Evolutionary conservation across 2,329 filamentous ascomycete genomes (phyloP).

Genomic region (Fusarium sp.): DNA sequence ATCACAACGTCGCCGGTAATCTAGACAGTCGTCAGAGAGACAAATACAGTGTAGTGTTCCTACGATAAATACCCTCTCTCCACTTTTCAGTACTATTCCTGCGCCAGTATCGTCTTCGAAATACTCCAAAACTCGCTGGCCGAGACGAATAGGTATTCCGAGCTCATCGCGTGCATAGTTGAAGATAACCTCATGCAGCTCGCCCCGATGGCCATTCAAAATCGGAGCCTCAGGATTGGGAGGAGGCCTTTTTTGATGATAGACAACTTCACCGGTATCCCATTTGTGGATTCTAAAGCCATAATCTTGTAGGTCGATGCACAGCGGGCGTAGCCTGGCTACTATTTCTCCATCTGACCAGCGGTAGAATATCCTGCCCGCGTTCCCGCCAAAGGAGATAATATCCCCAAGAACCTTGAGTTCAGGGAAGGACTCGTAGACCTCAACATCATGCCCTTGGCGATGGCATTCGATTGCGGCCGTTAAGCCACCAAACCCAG

Average conservation of each 20-base stretch:
- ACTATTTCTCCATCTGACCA: slow-evolving; percentile 65
- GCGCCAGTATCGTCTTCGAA: slow-evolving; percentile 10
- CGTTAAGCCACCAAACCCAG: slow-evolving; percentile 37
- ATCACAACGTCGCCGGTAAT: slow-evolving; percentile 34
- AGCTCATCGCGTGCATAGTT: slow-evolving; percentile 37
- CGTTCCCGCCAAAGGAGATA: slow-evolving; percentile 40
- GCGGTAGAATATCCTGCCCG: slow-evolving; percentile 66
- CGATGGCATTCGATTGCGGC: slow-evolving; percentile 38
- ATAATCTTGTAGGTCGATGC: slow-evolving; percentile 54
- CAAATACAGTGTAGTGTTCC: fast-evolving
- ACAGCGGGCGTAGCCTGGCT: slow-evolving; percentile 37
- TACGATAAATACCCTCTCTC: slow-evolving; percentile 7
- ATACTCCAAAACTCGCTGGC: slow-evolving; percentile 30
- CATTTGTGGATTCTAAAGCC: slow-evolving; percentile 57
- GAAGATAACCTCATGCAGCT: slow-evolving; percentile 34
- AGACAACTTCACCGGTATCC: slow-evolving; percentile 62
- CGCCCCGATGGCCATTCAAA: slow-evolving; percentile 35
- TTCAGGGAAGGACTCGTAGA: slow-evolving; percentile 49
- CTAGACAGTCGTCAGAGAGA: slow-evolving; percentile 1
- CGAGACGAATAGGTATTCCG: slow-evolving; percentile 27
- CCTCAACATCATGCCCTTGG: slow-evolving; percentile 31
- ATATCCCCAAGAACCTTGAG: slow-evolving; percentile 67
- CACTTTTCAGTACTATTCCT: slow-evolving; percentile 26
- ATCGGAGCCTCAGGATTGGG: slow-evolving; percentile 36
- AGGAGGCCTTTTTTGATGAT: slow-evolving; percentile 62